Percentiles rank a stretch among this genome's conserved stretches.
Conservation (phyloP, 345 rosid species). For the Stellera chamaejasme region DNA sequence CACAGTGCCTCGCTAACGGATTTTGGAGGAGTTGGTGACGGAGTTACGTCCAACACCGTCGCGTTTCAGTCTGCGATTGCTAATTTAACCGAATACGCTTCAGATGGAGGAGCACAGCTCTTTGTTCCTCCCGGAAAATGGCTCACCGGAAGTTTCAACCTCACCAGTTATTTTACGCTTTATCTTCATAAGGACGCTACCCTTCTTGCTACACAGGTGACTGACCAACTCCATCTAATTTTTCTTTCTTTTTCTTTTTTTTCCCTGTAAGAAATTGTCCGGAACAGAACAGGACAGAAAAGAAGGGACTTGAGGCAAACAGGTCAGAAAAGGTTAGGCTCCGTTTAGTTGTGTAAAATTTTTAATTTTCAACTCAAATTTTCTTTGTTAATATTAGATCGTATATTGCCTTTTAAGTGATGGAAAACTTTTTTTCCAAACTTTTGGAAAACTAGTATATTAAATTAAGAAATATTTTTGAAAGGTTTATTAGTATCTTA, state of each 20-base stretch:
- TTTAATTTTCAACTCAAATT: no score
- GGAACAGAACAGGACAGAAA: no score
- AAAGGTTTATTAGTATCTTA: no score
- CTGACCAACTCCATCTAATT: background rate
- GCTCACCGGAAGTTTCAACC: conserved; percentile 83
- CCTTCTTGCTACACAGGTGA: conserved; percentile 79
- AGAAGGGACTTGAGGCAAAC: background rate
- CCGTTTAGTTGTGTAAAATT: no score
- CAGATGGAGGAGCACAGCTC: conserved; percentile 69
- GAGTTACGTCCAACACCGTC: conserved; percentile 59
- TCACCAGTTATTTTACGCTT: conserved; percentile 86
- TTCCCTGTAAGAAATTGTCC: no score
- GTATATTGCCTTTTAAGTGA: no score
- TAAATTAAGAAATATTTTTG: no score
- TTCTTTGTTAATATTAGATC: no score
- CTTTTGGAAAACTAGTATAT: no score
- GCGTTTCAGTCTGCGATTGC: conserved; percentile 62
- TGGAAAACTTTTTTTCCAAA: no score
- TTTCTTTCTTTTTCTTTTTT: background rate
- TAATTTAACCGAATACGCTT: conserved; percentile 41
- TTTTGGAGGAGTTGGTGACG: conserved; percentile 87
- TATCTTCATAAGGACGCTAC: conserved; percentile 67
- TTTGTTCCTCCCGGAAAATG: conserved; percentile 81
- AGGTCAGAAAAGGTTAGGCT: no score
- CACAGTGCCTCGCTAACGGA: conserved; percentile 66